Base-by-base conservation (phyloP, 257 asterid genomes). In the Gardenia jasminoides region DNA sequence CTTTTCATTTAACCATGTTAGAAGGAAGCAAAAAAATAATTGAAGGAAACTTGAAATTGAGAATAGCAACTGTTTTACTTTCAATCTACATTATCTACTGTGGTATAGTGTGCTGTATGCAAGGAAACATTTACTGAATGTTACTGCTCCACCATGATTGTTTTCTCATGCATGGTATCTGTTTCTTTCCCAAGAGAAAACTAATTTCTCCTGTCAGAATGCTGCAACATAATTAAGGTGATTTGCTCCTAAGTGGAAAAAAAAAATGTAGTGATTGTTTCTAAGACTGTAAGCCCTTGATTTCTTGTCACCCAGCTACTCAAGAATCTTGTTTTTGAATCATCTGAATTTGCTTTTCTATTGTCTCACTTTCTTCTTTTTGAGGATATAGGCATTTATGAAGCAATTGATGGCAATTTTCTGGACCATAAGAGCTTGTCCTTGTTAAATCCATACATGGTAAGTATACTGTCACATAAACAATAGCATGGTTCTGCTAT, bases 401-500 rank as follows among this genome's bases (percentile, higher is more conserved):
- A 94, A 88, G 99, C 99, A 67, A 70, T 91, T 24, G 83, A 84
- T 72, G 85, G 84, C 39, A 70, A 91, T 88, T 91, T 87, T 85
- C 91, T 93, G 19, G 98, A 94, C 75, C 84, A 90, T 15, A 80
- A 77, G 81, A 93, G 92, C 86, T 89, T 93, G 83, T 94, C 99
- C 28, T 78, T 91, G 85, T 84, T 94, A 83, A 94, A 94, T 74
- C 97, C 99, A 2, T 91, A 94, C 82, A 89, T 94, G 99, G 99
- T 94, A 20, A 83, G 88, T 79, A 52, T 66, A 78, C 20, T 69
- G 31, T 36, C 64, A 58, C 75, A 9, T 15, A n/a, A 76, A 69
- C 62, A 39, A 48, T 50, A 47, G 26, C 22, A 47, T 20, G 48
- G 19, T 7, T 46, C 31, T 66, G 67, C 52, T 80, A 54, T 65